These are phyloP conservation scores for Colletotrichum higginsianum DNA, from an alignment of 2,329 filamentous ascomycete species.

Conservation along the genomic window DNA sequence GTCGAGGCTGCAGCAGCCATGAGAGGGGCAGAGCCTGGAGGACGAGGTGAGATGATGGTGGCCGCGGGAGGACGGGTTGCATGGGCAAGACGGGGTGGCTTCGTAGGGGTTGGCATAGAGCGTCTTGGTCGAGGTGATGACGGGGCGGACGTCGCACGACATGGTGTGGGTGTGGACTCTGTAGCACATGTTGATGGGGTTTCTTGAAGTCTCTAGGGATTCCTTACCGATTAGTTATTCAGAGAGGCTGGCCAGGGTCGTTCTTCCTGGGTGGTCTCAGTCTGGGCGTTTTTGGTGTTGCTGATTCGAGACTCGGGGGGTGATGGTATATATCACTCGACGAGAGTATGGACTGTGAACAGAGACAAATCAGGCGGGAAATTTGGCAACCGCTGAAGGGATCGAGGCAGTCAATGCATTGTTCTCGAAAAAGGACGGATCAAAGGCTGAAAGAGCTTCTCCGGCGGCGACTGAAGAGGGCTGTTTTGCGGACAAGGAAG, in stretches of 20 bases:
- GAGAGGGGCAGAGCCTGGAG: slow-evolving; percentile 45
- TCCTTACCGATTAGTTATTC: neutral
- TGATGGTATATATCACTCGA: neutral
- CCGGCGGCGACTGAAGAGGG: no score
- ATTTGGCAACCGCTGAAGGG: no score
- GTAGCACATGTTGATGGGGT: slow-evolving; percentile 41
- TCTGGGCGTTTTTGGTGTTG: no score
- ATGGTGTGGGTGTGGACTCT: slow-evolving; percentile 48
- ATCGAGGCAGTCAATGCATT: no score
- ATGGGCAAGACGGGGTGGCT: slow-evolving; percentile 44
- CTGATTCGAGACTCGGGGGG: no score
- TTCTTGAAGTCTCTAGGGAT: neutral
- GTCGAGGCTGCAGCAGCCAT: slow-evolving; percentile 48
- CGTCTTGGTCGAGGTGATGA: slow-evolving; percentile 46
- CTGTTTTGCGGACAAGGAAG: no score
- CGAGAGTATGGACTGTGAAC: no score
- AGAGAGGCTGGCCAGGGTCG: neutral
- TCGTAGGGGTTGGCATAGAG: slow-evolving; percentile 47
- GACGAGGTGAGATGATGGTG: neutral
- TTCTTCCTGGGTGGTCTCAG: neutral
- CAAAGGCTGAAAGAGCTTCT: no score
- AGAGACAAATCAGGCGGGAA: no score
- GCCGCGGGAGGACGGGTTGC: slow-evolving; percentile 23
- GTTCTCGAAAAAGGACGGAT: no score
- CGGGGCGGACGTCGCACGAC: slow-evolving; percentile 49